These are phyloP conservation scores for Mrakia hoshinonis DNA, from an alignment of 768 basidiomycete genomes.

Conservation along the genomic window DNA sequence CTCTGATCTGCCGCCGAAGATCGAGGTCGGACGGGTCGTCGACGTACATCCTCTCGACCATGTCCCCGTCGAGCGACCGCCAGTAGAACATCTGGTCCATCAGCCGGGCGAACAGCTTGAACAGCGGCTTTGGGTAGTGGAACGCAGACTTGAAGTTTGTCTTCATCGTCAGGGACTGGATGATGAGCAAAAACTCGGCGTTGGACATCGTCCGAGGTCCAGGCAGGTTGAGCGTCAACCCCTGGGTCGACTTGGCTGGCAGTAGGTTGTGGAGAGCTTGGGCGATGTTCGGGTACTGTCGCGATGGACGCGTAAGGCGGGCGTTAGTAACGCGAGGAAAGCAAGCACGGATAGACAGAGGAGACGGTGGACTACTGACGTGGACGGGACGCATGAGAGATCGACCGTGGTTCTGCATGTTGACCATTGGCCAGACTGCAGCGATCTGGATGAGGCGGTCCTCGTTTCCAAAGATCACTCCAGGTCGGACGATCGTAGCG, in stretches of 20 bases:
- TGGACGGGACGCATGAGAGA: slow-evolving; percentile 87
- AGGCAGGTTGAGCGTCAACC: slow-evolving; percentile 64
- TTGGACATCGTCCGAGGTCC: slow-evolving; percentile 80
- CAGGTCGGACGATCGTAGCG: slow-evolving; percentile 82
- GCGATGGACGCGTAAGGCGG: not conserved
- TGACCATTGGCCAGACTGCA: slow-evolving; percentile 81
- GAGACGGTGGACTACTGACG: slow-evolving; percentile 47
- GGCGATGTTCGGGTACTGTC: slow-evolving; percentile 83
- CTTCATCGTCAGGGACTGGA: slow-evolving; percentile 52
- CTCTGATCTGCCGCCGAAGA: slow-evolving; percentile 32
- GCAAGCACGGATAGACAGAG: slow-evolving; percentile 9
- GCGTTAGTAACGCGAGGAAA: not conserved
- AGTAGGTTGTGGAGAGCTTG: slow-evolving; percentile 71
- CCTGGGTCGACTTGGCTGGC: slow-evolving; percentile 30
- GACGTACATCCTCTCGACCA: slow-evolving; percentile 77
- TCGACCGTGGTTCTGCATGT: slow-evolving; percentile 80
- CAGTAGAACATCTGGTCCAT: slow-evolving; percentile 71
- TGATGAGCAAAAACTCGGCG: slow-evolving; percentile 46
- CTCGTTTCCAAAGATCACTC: slow-evolving; percentile 82
- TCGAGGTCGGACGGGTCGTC: slow-evolving; percentile 49
- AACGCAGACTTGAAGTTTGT: slow-evolving; percentile 63
- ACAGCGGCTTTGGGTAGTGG: slow-evolving; percentile 64
- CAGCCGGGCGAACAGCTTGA: slow-evolving; percentile 54
- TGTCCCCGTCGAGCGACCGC: slow-evolving; percentile 84
- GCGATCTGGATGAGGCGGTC: slow-evolving; percentile 50